Base-by-base conservation (phyloP, 192 early-diverging fungal species). In the Backusella tuberculispora region DNA sequence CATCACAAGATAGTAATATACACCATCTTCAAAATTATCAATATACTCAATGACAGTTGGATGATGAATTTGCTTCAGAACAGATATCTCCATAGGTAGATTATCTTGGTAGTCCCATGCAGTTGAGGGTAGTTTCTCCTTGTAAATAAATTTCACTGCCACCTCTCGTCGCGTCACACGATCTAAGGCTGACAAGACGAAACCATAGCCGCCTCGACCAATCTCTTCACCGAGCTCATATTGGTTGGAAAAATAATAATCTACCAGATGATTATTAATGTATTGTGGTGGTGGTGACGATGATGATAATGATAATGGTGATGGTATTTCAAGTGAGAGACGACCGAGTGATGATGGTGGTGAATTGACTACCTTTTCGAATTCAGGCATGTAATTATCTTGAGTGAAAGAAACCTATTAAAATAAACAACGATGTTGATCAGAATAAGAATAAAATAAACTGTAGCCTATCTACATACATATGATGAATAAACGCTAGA, bases 101-200 rank as follows among this genome's bases (percentile, higher is more conserved):
- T 72, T 77, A 44, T 81, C 78, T 72, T 76, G 56, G 78, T 73
- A 48, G 5, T 38, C 26, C 34, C 26, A 34, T 40, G 38, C 13
- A 5, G 64, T 38, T 17, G 68, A 26, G 4, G 86, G 80, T 13
- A 88, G 76, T 70, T 88, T 87, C 26, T 82, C 74, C 10, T 81
- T 83, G 63, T 87, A 80, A 60, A 93, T 93, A 46, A 93, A 88
- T 75, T 93, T 93, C 46, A 93, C 91, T 3, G 92, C 92, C 4
- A 92, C 89, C 64, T 89, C 85, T 29, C 74, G 75, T 2, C 76
- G 73, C 66, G 88, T 89, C 9, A 75, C 56, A 12, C 75, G 80
- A 60, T 87, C 80, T 10, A 84, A 80, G 6, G 90, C 90, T 2
- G 84, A 83, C 8, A 90, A 73, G 0, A 91, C 92, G 76, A 89